phyloP scores from a whole-genome alignment of 306 rosid genomes.

The Pyrus betulifolia region DNA sequence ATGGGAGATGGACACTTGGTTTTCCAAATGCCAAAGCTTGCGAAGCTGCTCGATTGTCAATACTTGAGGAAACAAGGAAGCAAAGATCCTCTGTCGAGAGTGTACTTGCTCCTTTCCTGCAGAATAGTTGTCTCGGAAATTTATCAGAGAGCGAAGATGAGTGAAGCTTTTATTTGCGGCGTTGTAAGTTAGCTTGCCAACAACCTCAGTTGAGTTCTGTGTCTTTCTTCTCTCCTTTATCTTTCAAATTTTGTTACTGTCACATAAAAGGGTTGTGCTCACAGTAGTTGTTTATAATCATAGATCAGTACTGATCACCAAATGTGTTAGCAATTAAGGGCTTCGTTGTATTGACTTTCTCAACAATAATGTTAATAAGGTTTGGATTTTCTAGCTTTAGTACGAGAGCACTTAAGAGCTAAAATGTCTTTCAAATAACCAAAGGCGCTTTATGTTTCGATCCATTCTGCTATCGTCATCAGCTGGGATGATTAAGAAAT shows the following conservation, averaged over 20 bases:
- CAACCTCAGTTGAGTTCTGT: background rate
- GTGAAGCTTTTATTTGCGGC: conserved; percentile 12
- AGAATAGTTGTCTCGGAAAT: conserved; percentile 23
- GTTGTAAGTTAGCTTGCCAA: conserved; percentile 21
- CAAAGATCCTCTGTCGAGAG: conserved; percentile 58
- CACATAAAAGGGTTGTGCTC: background rate
- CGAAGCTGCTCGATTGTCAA: conserved; percentile 43
- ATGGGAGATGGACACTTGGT: conserved; percentile 86
- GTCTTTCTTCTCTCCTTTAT: background rate
- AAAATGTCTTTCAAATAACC: background rate
- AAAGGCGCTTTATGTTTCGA: background rate
- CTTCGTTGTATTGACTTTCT: background rate
- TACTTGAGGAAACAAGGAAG: conserved; percentile 53
- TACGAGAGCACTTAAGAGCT: background rate
- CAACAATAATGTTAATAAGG: background rate
- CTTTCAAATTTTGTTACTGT: background rate
- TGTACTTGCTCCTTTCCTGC: conserved; percentile 56
- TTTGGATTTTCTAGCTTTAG: background rate
- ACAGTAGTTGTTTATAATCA: background rate
- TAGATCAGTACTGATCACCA: background rate
- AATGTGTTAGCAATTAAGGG: background rate
- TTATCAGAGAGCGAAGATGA: conserved; percentile 25
- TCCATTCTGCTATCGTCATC: background rate
- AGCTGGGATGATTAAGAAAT: background rate
- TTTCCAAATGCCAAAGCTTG: conserved; percentile 57